phyloP scores from a whole-genome alignment of 352 stramenopile species.

The Phytophthora boehmeriae region DNA sequence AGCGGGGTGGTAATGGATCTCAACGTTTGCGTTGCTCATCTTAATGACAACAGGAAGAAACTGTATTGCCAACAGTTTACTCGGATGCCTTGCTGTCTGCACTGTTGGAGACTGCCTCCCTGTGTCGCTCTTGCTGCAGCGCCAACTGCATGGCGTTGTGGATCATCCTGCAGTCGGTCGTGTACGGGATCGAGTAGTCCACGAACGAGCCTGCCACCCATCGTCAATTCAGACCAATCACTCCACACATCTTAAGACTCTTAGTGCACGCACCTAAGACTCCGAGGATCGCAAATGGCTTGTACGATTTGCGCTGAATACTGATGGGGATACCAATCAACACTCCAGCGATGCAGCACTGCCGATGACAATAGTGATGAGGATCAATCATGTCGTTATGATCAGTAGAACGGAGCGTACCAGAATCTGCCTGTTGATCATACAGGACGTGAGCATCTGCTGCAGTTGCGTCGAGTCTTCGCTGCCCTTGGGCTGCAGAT shows the following conservation, averaged over 20 bases:
- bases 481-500: constrained; percentile 56
- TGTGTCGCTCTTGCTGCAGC: constrained; percentile 64
- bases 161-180: constrained; percentile 78
- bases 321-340: constrained; percentile 85
- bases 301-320: constrained; percentile 82
- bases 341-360: constrained; percentile 83
- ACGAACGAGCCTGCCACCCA: constrained; percentile 71
- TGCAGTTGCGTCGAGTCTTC: constrained; percentile 76
- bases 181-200: constrained; percentile 88
- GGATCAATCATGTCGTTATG: not conserved
- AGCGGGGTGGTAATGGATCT: no score
- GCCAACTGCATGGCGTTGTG: constrained; percentile 79
- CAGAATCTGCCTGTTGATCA: constrained; percentile 86
- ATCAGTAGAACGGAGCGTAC: constrained; percentile 27
- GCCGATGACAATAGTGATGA: not conserved
- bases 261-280: constrained; percentile 57
- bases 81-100: not conserved
- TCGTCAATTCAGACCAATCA: not conserved
- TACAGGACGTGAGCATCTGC: constrained; percentile 87
- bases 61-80: not conserved
- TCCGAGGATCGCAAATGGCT: constrained; percentile 74
- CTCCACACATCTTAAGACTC: not conserved
- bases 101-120: constrained; percentile 26
- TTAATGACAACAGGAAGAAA: no score
- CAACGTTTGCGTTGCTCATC: no score